Percentiles rank a stretch among this genome's conserved stretches.
phyloP scores from a whole-genome alignment of 306 rosid species.

The Mimosa bimucronata region DNA sequence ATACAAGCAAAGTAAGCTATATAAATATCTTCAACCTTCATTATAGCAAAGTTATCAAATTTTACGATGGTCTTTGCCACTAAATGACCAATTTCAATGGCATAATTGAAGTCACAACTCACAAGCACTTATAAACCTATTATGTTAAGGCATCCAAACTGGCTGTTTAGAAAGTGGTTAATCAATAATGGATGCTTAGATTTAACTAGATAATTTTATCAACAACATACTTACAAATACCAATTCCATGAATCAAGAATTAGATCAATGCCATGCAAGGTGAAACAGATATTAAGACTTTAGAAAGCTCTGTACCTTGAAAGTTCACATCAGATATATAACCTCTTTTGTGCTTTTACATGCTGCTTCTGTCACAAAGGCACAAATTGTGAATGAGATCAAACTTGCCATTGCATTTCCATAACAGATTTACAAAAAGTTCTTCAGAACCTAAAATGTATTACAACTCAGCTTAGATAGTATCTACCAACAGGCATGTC shows the following conservation, averaged over 20 bases:
- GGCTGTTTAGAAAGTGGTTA: background rate
- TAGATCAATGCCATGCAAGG: background rate
- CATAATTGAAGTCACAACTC: background rate
- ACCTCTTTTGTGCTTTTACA: background rate
- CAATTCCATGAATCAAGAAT: background rate
- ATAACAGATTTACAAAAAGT: background rate
- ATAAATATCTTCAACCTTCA: background rate
- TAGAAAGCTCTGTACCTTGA: background rate
- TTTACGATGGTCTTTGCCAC: background rate
- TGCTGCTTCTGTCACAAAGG: slow-evolving; percentile 25
- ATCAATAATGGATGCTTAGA: background rate
- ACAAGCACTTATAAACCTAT: background rate
- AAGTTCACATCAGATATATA: background rate
- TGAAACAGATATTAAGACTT: slow-evolving; percentile 11
- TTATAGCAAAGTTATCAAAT: background rate
- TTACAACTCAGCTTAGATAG: background rate
- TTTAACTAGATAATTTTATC: background rate
- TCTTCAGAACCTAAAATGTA: background rate
- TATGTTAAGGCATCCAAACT: background rate
- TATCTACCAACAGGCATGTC: background rate
- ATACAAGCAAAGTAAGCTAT: background rate
- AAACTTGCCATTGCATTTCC: background rate
- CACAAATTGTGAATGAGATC: background rate
- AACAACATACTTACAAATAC: background rate
- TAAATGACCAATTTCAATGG: background rate